Evolutionary conservation across 768 basidiomycete species (phyloP).

Genomic region (Sporobolomyces phaffii): DNA sequence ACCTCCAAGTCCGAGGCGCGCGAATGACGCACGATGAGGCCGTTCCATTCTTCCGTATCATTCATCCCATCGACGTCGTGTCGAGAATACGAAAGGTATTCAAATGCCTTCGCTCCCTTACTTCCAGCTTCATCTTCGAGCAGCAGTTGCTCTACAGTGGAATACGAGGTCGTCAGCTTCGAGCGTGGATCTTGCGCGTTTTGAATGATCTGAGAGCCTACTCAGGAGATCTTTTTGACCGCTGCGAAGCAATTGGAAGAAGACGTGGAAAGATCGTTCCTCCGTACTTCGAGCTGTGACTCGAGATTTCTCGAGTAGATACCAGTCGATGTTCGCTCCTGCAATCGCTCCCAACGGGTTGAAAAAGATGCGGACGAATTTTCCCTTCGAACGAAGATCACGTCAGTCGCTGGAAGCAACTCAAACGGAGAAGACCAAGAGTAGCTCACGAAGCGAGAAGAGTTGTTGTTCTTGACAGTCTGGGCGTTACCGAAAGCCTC

Average conservation of each 20-base stretch:
- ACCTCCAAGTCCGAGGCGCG: slow-evolving; percentile 2
- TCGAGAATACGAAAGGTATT: slow-evolving; percentile 82
- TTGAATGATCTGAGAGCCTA: slow-evolving; percentile 43
- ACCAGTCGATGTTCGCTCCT: slow-evolving; percentile 98
- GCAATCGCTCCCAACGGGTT: slow-evolving; percentile 87
- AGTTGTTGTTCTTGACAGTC: slow-evolving; percentile 96
- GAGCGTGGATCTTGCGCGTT: too few species aligned
- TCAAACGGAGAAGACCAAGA: too few species aligned
- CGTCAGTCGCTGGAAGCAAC: too few species aligned
- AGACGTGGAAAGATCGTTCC: slow-evolving; percentile 92
- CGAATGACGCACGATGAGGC: slow-evolving; percentile 57
- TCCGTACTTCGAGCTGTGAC: slow-evolving; percentile 81
- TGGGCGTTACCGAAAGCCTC: slow-evolving; percentile 99
- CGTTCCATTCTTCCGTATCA: slow-evolving; percentile 79
- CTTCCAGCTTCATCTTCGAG: slow-evolving; percentile 13
- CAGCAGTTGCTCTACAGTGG: slow-evolving; percentile 27
- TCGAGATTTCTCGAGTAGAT: slow-evolving; percentile 91
- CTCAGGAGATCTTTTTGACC: slow-evolving; percentile 61
- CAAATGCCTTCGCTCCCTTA: slow-evolving; percentile 73
- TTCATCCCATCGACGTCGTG: slow-evolving; percentile 92
- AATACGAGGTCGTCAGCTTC: neutral
- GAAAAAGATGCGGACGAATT: slow-evolving; percentile 94
- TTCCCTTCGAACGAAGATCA: slow-evolving; percentile 57
- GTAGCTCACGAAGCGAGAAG: slow-evolving; percentile 72
- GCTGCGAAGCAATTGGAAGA: slow-evolving; percentile 88